Conservation (phyloP, 768 basidiomycete species). For the Tylopilus sp. region DNA sequence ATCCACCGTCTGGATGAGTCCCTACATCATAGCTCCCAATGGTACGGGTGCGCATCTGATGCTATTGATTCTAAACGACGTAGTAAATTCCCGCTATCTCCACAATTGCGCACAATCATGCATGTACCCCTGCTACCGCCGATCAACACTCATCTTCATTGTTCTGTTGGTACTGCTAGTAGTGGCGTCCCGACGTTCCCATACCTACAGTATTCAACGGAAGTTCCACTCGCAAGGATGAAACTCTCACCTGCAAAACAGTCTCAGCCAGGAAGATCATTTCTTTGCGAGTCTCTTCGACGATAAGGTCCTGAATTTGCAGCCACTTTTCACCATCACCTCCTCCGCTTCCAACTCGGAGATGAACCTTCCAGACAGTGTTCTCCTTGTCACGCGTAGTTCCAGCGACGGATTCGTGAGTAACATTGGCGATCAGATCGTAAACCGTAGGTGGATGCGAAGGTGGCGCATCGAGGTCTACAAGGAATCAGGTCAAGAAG, state of each 20-base stretch:
- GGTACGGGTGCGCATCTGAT: conserved; percentile 11
- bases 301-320: conserved; percentile 93
- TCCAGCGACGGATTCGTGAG: conserved; percentile 93
- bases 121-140: conserved; percentile 9
- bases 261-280: conserved; percentile 98
- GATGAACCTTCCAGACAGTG: conserved; percentile 90
- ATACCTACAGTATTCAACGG: conserved; percentile 43
- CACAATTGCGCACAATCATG: conserved; percentile 12
- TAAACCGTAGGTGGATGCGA: conserved; percentile 67
- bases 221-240: neutral
- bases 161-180: conserved; percentile 13
- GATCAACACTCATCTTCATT: conserved; percentile 33
- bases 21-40: conserved; percentile 9
- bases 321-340: conserved; percentile 92
- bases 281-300: conserved; percentile 93
- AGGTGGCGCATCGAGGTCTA: conserved; percentile 76
- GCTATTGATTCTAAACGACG: conserved; percentile 20
- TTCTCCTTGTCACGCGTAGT: conserved; percentile 90
- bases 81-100: conserved; percentile 30
- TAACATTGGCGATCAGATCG: conserved; percentile 94
- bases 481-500: conserved; percentile 16
- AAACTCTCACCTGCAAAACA: conserved; percentile 74
- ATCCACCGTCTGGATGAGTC: conserved; percentile 7
- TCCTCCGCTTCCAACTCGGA: conserved; percentile 69
- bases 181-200: conserved; percentile 49